Percentiles rank a stretch among this genome's conserved stretches.
Conservation (phyloP, 2,329 filamentous ascomycete genomes). For the Cladosporium sp. region DNA sequence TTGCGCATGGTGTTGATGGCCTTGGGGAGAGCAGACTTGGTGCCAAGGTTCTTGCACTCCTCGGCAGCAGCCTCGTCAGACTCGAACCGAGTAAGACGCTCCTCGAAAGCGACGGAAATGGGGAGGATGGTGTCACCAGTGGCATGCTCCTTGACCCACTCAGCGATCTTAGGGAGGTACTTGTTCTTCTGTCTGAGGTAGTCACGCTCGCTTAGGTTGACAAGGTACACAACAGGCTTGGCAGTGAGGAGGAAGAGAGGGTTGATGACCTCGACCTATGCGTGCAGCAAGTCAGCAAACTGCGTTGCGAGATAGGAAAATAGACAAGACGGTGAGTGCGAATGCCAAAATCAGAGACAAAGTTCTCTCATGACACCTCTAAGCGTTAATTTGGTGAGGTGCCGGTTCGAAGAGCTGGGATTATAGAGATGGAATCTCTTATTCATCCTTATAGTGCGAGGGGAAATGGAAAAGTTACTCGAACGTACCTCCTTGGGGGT, state of each 20-base stretch:
- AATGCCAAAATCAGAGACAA: conserved; percentile 40
- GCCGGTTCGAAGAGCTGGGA: conserved; percentile 96
- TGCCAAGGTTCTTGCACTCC: conserved; percentile 84
- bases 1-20: conserved; percentile 91
- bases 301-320: not conserved
- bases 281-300: conserved; percentile 17
- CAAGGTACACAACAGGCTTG: conserved; percentile 94
- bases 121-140: conserved; percentile 86
- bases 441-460: conserved; percentile 76
- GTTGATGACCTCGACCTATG: conserved; percentile 94
- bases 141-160: conserved; percentile 93
- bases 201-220: conserved; percentile 96
- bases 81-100: conserved; percentile 78
- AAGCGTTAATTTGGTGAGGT: conserved; percentile 51
- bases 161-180: conserved; percentile 85
- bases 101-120: conserved; percentile 88
- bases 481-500: conserved; percentile 84
- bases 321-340: not conserved
- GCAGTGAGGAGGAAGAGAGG: conserved; percentile 90
- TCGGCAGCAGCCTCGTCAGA: conserved; percentile 72
- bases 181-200: conserved; percentile 99
- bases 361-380: conserved; percentile 85
- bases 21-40: conserved; percentile 88
- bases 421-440: conserved; percentile 96
- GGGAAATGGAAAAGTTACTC: conserved; percentile 23